Conservation (phyloP, 441 rosid genomes). For the Mallotus japonicus region DNA sequence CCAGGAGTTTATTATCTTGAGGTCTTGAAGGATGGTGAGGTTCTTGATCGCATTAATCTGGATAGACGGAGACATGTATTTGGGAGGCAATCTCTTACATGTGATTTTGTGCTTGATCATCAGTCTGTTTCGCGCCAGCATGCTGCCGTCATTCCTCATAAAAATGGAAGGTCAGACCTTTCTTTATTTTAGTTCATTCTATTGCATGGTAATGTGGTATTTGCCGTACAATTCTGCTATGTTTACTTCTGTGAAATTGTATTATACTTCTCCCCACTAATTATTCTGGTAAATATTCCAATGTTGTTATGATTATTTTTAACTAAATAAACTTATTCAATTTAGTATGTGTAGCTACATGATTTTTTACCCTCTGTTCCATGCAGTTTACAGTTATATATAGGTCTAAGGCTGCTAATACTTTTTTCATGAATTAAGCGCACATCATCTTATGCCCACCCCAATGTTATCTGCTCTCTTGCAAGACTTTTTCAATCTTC, state of each 20-base stretch:
- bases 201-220: neutral
- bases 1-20: conserved; percentile 79
- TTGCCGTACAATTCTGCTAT: neutral
- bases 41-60: conserved; percentile 71
- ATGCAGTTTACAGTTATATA: neutral
- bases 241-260: neutral
- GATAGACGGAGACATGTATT: conserved; percentile 77
- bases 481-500: neutral
- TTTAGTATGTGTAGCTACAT: neutral
- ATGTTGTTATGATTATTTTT: neutral
- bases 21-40: conserved; percentile 84
- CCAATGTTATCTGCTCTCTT: neutral
- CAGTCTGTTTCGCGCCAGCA: conserved; percentile 97
- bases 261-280: neutral
- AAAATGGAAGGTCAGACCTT: conserved; percentile 73
- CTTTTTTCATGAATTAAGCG: no score
- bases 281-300: neutral
- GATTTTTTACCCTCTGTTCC: no score
- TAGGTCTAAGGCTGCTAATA: neutral
- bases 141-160: conserved; percentile 93
- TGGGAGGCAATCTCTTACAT: conserved; percentile 77
- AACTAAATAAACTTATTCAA: neutral
- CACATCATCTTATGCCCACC: neutral
- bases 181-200: neutral
- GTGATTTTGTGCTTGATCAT: conserved; percentile 96